phyloP scores from a whole-genome alignment of 306 rosid species.

The Castanospermum australe region DNA sequence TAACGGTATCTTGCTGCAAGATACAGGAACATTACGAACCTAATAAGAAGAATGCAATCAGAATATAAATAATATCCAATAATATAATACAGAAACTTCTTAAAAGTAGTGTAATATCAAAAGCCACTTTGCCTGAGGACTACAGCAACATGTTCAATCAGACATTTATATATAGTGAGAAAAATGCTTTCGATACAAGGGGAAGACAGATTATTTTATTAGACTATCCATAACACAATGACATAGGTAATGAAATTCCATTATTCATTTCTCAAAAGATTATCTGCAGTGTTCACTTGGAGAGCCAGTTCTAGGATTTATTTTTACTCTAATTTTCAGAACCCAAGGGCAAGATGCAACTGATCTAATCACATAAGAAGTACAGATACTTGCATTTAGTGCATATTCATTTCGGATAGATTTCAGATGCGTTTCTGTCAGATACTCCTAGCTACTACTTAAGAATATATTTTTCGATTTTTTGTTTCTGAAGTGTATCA shows the following conservation, averaged over 20 bases:
- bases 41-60: slow-evolving; percentile 35
- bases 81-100: not conserved
- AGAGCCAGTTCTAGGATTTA: not conserved
- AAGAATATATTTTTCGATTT: not conserved
- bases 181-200: not conserved
- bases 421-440: not conserved
- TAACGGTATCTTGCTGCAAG: slow-evolving; percentile 77
- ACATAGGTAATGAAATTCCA: not conserved
- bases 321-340: not conserved
- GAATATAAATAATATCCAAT: not conserved
- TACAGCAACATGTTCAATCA: not conserved
- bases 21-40: slow-evolving; percentile 89
- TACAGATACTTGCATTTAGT: not conserved
- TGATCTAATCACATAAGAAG: not conserved
- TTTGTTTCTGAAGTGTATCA: not conserved
- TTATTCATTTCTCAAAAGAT: not conserved
- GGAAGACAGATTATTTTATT: not conserved
- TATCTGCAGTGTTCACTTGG: not conserved
- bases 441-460: not conserved
- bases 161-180: not conserved
- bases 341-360: not conserved
- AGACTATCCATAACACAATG: not conserved
- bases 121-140: not conserved
- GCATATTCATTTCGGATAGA: not conserved
- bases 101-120: not conserved